A percentile compares a stretch with the other conserved stretches of the same genome.
Evolutionary conservation across 1,284 basidiomycete species (phyloP).

Genomic region (Somion occarium): DNA sequence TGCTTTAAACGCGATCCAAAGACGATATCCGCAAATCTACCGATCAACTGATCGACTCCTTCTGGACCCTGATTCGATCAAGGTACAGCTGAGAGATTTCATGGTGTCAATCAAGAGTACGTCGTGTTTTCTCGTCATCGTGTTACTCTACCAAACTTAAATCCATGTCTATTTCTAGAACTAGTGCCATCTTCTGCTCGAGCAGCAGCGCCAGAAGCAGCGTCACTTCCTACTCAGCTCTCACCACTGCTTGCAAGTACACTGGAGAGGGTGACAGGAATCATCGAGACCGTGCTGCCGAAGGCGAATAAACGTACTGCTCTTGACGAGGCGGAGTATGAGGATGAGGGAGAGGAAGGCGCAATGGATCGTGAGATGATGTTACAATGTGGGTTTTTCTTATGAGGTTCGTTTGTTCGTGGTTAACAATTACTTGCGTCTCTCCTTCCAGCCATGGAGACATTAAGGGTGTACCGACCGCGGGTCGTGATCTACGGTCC

Average conservation of each 20-base stretch:
- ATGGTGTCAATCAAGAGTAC: slow-evolving; percentile 96
- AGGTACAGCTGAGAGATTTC: slow-evolving; percentile 88
- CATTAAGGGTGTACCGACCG: slow-evolving; percentile 86
- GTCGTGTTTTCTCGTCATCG: slow-evolving; percentile 24
- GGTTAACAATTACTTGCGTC: too few relatives aligned
- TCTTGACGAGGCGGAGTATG: slow-evolving; percentile 92
- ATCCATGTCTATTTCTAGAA: slow-evolving; percentile 41
- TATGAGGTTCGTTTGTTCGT: not conserved
- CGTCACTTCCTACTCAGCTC: slow-evolving; percentile 86
- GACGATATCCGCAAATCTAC: slow-evolving; percentile 97
- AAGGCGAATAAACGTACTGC: slow-evolving; percentile 71
- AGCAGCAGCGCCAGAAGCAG: slow-evolving; percentile 81
- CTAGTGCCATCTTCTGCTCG: slow-evolving; percentile 93
- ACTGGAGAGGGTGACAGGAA: slow-evolving; percentile 67
- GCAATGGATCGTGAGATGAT: slow-evolving; percentile 81
- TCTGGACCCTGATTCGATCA: slow-evolving; percentile 84
- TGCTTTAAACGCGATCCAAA: slow-evolving; percentile 93
- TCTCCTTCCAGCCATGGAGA: slow-evolving; percentile 74
- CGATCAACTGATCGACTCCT: slow-evolving; percentile 84
- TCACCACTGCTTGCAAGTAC: slow-evolving; percentile 70
- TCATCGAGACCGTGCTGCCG: slow-evolving; percentile 70
- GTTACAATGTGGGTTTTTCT: slow-evolving; percentile 66
- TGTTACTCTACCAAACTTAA: not conserved
- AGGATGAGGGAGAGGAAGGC: slow-evolving; percentile 71
- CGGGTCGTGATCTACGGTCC: slow-evolving; percentile 83